Percentiles rank a stretch among this genome's conserved stretches.
Conservation (phyloP, 345 rosid genomes). For the Trapa incisa region DNA sequence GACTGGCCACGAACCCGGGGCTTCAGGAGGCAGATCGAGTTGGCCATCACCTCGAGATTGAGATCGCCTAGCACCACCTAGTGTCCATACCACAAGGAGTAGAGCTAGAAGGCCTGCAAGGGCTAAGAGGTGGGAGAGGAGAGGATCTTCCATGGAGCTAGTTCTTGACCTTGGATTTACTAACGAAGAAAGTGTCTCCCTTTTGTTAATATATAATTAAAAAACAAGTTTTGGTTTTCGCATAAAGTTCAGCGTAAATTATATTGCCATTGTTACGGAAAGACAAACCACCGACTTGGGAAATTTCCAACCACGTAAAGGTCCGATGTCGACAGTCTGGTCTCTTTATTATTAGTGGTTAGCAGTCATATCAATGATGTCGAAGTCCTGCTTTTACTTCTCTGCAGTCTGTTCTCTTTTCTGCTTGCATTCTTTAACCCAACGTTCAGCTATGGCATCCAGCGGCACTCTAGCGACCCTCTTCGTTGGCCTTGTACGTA, state of each 20-base stretch:
- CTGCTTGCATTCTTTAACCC: constrained; percentile 18
- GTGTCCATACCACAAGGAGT: constrained; percentile 1
- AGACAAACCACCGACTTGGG: too few relatives aligned
- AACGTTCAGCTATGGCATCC: constrained; percentile 13
- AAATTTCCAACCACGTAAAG: too few relatives aligned
- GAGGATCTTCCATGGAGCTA: background rate
- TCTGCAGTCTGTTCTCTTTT: background rate
- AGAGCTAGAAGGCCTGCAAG: background rate
- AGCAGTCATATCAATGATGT: constrained; percentile 25
- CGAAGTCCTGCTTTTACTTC: constrained; percentile 3
- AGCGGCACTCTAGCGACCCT: constrained; percentile 9
- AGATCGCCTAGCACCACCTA: background rate
- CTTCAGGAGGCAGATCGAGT: constrained; percentile 7
- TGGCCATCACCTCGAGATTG: constrained; percentile 11
- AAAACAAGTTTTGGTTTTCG: too few relatives aligned
- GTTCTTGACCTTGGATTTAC: too few relatives aligned
- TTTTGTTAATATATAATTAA: too few relatives aligned
- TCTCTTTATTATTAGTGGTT: background rate
- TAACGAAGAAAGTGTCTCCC: too few relatives aligned
- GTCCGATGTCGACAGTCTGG: too few relatives aligned
- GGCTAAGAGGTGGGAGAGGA: background rate
- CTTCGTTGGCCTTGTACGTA: constrained; percentile 19
- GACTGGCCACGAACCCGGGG: constrained; percentile 36
- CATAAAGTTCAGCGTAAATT: too few relatives aligned
- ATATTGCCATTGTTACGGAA: too few relatives aligned